These are phyloP conservation scores for Silene noctiflora DNA, from an alignment of 179 eudicot species.

Conservation along the genomic window DNA sequence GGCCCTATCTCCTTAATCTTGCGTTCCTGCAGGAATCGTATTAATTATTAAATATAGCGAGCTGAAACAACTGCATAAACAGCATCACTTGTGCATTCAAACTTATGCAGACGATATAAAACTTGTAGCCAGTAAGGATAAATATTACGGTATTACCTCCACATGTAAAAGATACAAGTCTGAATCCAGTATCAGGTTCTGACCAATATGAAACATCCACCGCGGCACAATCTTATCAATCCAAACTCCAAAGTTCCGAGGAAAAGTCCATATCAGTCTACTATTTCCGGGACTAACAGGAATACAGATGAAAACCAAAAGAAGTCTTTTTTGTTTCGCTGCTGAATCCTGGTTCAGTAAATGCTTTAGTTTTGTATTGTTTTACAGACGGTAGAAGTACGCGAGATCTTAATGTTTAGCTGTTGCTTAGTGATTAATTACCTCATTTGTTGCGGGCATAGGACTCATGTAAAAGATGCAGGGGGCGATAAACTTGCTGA, in stretches of 20 bases:
- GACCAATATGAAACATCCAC: constrained; percentile 73
- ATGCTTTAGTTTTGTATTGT: background rate
- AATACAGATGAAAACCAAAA: constrained; percentile 58
- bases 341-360: constrained; percentile 31
- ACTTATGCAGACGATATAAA: background rate
- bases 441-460: constrained; percentile 20
- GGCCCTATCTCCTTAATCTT: constrained; percentile 61
- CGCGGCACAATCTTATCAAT: constrained; percentile 67
- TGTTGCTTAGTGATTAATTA: too few relatives aligned
- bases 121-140: background rate
- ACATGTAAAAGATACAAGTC: constrained; percentile 76
- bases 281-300: constrained; percentile 94
- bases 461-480: constrained; percentile 47
- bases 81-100: background rate
- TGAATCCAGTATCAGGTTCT: constrained; percentile 73
- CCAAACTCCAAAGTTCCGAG: constrained; percentile 69
- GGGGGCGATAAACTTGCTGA: constrained; percentile 57
- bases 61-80: too few relatives aligned
- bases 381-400: background rate
- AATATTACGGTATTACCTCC: constrained; percentile 40
- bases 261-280: constrained; percentile 69
- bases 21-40: constrained; percentile 46
- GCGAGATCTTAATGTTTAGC: background rate
- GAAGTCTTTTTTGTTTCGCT: constrained; percentile 26
- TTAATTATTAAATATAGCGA: background rate